Base-by-base conservation (phyloP, 352 stramenopile species). In the Pythium chondricola region DNA sequence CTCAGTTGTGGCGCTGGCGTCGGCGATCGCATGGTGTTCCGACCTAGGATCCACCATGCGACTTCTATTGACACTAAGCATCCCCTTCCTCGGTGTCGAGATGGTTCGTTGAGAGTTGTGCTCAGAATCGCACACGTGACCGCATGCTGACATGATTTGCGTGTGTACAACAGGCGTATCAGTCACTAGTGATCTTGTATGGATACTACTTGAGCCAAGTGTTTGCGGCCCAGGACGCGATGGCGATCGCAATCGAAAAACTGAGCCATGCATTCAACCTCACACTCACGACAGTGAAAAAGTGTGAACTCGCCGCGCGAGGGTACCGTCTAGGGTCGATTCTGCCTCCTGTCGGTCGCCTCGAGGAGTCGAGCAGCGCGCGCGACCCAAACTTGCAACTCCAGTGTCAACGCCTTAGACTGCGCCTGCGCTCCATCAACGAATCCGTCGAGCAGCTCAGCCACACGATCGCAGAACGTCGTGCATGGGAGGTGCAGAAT, bases 241-340 rank as follows among this genome's bases (percentile, higher is more conserved):
- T 38, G 6, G 21, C 36, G 3, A 22, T 20, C 9, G 22, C 48
- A 14, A 18, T 14, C 13, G 18, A n/a, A 13, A 30, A 46, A 3
- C 27, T 54, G 1, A 22, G 81, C 22, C 13, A 26, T 1, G 43
- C 54, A 14, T 88, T 74, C 40, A 43, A 47, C 20, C 22, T 31
- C 7, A 71, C 48, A 48, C 37, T 88, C 27, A 58, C 63, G 16
- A 20, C 81, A 10, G 56, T 86, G 31, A 88, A 88, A 56, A 73
- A 67, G 20, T 73, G 67, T 9, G 77, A 88, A 43, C 30, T 83
- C 22, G 71, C 68, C 7, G 67, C 65, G 35, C 65, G 68, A 21
- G 74, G 74, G 2, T 86, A 81, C 40, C 67, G 64, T 7, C 56
- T 88, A 9, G 71, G 71, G 10, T 24, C 38, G 16, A 46, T 65